Evolutionary conservation across 306 rosid species (phyloP), one percentile per base, ranked within the genome.

Genomic region (Mimosa bimucronata): DNA sequence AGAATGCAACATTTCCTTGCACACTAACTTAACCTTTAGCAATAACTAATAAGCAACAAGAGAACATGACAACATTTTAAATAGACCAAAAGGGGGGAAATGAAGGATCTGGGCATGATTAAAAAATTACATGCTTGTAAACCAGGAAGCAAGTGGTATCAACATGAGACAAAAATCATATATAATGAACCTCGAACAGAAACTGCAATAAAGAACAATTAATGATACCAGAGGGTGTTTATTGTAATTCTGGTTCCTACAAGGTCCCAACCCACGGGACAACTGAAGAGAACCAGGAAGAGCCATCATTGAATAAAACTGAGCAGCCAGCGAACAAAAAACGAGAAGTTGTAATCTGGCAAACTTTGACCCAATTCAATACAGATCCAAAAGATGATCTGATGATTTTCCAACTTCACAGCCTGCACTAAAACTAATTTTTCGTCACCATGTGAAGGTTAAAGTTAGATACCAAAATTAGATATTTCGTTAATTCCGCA

Each of bases 241-340:
- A 71, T 82, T 79, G 82, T 50, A 79, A 76, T 78, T 83, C 73
- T 55, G 91, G 86, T 86, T 84, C 82, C 86, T 85, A 88, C 93
- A 85, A 81, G 86, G 89, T 85, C 92, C 97, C 90, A 87, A 79
- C 21, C 84, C 91, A 80, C 62, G 77, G 87, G 97, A 83, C 81
- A 94, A 77, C 79, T 92, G 94, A 94, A 92, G 81, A 26, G 94
- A 92, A 85, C 94, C 90, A 67, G 90, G 84, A 78, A 88, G 88
- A 85, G 90, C 92, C 98, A 92, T 92, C 80, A 13, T 77, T 77
- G 81, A 61, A 71, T 81, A 14, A 70, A 77, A 84, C 70, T 38
- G 29, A 76, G 67, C 73, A 44, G 81, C 86, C 64, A n/a, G 80
- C 21, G 34, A 73, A 29, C 60, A 62, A 44, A 19, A 52, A 41